phyloP scores from a whole-genome alignment of 108 stramenopile genomes.

The Schizochytrium sp. region DNA sequence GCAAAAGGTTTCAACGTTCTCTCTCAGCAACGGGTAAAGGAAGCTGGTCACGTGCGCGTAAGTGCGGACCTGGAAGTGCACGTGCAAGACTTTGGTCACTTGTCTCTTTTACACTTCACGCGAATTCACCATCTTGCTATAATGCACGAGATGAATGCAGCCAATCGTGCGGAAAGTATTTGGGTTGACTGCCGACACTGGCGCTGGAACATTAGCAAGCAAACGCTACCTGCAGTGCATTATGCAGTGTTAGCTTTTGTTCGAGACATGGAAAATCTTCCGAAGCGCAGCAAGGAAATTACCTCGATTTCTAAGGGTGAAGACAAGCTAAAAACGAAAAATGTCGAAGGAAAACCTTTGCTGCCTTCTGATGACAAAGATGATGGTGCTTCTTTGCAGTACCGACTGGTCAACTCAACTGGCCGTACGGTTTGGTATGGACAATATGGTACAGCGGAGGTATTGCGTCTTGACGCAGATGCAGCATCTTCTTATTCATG shows the following conservation, averaged over 20 bases:
- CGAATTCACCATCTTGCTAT: not conserved
- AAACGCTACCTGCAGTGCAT: conserved; percentile 30
- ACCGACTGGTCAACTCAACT: conserved; percentile 5
- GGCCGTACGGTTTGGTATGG: conserved; percentile 33
- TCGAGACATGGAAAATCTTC: conserved; percentile 34
- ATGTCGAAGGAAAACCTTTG: not conserved
- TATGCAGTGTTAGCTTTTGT: conserved; percentile 30
- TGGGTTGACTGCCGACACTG: conserved; percentile 16
- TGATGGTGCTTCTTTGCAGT: conserved; percentile 21
- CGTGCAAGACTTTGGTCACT: conserved; percentile 48
- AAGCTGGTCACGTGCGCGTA: not conserved
- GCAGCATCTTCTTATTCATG: not conserved
- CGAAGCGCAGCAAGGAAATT: not conserved
- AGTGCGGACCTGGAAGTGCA: conserved; percentile 29
- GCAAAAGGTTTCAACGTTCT: not conserved
- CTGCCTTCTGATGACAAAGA: not conserved
- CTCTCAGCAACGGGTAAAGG: not conserved
- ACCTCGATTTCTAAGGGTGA: too few species aligned
- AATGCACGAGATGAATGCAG: not conserved
- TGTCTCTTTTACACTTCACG: conserved; percentile 17
- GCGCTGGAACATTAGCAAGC: conserved; percentile 46
- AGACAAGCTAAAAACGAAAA: too few species aligned
- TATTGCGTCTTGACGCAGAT: not conserved
- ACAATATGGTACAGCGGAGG: conserved; percentile 57
- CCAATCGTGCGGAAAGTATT: not conserved